Conservation (phyloP, 148 eudicot genomes). For the Fagopyrum tataricum region DNA sequence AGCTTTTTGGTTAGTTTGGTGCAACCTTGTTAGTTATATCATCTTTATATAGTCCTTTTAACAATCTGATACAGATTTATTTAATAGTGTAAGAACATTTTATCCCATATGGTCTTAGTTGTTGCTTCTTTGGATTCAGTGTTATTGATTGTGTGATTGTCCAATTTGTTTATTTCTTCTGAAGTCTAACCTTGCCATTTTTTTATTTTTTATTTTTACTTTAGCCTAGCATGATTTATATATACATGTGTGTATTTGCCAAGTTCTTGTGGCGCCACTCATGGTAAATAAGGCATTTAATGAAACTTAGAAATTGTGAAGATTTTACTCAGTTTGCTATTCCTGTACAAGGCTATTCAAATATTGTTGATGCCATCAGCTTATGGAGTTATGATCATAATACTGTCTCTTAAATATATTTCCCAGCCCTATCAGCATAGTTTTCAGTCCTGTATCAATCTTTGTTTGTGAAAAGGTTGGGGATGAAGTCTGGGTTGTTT, state of each 20-base stretch:
- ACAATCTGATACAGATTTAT: too few species aligned
- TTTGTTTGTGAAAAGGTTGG: neutral
- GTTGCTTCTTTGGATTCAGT: neutral
- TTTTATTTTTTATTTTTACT: neutral
- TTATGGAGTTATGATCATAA: neutral
- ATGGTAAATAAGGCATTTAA: too few species aligned
- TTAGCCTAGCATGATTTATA: neutral
- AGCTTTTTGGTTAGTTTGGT: slow-evolving; percentile 95
- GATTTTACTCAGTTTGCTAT: too few species aligned
- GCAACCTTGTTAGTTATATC: too few species aligned
- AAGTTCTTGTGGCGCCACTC: neutral
- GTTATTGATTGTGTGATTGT: neutral
- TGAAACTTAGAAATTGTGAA: too few species aligned
- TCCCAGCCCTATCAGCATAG: neutral
- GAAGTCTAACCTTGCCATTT: too few species aligned
- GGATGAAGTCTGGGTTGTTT: too few species aligned
- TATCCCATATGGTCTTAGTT: neutral
- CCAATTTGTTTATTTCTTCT: too few species aligned
- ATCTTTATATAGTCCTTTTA: too few species aligned
- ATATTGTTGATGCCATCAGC: too few species aligned
- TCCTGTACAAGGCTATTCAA: too few species aligned
- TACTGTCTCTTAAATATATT: neutral
- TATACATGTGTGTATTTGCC: neutral
- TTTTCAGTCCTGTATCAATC: neutral
- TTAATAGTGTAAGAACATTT: slow-evolving; percentile 53